Conservation (phyloP, 1,284 basidiomycete species). For the Binderoboletus segoi region DNA sequence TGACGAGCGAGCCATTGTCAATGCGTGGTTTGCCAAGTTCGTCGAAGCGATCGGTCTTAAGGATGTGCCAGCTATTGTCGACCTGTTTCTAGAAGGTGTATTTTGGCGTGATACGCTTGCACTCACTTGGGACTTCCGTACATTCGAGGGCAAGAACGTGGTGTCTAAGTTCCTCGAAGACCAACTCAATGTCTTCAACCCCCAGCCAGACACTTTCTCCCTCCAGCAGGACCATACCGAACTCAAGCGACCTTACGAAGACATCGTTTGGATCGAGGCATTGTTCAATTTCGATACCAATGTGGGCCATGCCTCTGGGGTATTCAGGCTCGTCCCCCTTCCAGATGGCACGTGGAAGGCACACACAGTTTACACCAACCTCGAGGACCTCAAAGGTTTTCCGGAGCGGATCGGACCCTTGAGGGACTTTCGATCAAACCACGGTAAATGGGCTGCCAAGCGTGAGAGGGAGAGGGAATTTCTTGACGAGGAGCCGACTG, state of each 20-base stretch:
- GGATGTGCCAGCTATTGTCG: slow-evolving; percentile 24
- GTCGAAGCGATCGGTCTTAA: slow-evolving; percentile 22
- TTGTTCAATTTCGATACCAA: slow-evolving; percentile 56
- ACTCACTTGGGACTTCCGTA: slow-evolving; percentile 65
- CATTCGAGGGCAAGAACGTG: slow-evolving; percentile 47
- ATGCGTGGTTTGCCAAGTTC: slow-evolving; percentile 29
- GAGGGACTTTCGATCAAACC: slow-evolving; percentile 43
- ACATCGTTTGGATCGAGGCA: slow-evolving; percentile 55
- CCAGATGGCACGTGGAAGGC: slow-evolving; percentile 50
- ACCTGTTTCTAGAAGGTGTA: slow-evolving; percentile 44
- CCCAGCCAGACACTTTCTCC: slow-evolving; percentile 19
- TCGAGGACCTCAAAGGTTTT: slow-evolving; percentile 49
- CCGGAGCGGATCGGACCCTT: slow-evolving; percentile 37
- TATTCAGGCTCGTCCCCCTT: slow-evolving; percentile 55
- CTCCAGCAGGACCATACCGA: slow-evolving; percentile 22
- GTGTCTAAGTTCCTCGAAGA: slow-evolving; percentile 49
- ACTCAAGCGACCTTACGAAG: slow-evolving; percentile 48
- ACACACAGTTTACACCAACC: slow-evolving; percentile 36
- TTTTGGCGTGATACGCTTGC: slow-evolving; percentile 65
- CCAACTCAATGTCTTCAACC: slow-evolving; percentile 42
- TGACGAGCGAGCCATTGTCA: slow-evolving; percentile 16
- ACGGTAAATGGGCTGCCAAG: slow-evolving; percentile 41
- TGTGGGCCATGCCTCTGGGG: slow-evolving; percentile 47
- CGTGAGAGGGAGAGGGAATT: slow-evolving; percentile 43
- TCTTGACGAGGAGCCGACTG: slow-evolving; percentile 34